Conservation (phyloP, 164 flowering plant species). For the Platanus orientalis region DNA sequence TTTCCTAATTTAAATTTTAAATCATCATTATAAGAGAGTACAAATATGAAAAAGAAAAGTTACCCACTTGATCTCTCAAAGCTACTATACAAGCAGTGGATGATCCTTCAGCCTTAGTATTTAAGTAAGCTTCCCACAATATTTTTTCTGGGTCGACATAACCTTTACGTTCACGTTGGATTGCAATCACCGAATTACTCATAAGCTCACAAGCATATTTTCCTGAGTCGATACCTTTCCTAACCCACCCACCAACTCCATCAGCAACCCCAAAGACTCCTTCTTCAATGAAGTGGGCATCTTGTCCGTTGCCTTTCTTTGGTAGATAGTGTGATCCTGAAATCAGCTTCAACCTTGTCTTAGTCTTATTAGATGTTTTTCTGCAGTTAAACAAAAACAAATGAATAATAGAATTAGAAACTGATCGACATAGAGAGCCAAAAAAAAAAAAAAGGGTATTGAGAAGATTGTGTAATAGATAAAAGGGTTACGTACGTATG, state of each 20-base stretch:
- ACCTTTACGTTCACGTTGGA: not conserved
- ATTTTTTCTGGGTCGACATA: not conserved
- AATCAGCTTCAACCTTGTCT: slow-evolving; percentile 6
- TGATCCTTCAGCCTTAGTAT: slow-evolving; percentile 2
- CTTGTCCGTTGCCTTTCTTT: slow-evolving; percentile 3
- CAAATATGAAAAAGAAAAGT: not conserved
- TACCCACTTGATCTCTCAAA: not conserved
- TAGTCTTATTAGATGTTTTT: too few relatives aligned
- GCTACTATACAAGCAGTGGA: slow-evolving; percentile 7
- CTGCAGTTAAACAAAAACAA: too few relatives aligned
- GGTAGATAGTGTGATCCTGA: slow-evolving; percentile 7
- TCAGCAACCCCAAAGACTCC: slow-evolving; percentile 15
- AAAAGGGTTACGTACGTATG: too few relatives aligned
- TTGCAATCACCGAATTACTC: not conserved
- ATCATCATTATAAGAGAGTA: too few relatives aligned
- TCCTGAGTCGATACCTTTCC: slow-evolving; percentile 14
- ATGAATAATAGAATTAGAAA: too few relatives aligned
- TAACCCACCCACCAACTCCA: slow-evolving; percentile 16
- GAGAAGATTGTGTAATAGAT: too few relatives aligned
- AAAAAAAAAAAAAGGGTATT: too few relatives aligned
- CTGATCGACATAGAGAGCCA: too few relatives aligned
- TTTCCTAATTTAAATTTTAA: too few relatives aligned
- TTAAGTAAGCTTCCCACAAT: not conserved
- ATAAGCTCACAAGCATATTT: slow-evolving; percentile 14
- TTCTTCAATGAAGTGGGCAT: slow-evolving; percentile 13